A percentile compares a stretch with the other conserved stretches of the same genome.
These are phyloP conservation scores for Russula lepida DNA, from an alignment of 768 basidiomycete species.

Conservation along the genomic window DNA sequence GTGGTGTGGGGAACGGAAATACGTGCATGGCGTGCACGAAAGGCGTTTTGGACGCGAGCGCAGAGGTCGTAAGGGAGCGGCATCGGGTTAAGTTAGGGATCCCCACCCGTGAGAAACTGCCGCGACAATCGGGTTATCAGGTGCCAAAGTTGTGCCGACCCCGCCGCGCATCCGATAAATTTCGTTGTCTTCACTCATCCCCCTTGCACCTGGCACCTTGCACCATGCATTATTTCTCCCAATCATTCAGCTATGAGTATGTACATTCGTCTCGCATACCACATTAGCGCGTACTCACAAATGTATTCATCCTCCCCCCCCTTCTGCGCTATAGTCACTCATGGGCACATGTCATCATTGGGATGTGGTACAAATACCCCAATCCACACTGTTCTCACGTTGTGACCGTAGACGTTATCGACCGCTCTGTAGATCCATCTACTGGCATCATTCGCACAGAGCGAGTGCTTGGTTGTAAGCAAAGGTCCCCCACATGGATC, in stretches of 20 bases:
- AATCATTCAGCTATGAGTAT: slow-evolving; percentile 77
- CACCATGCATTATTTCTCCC: slow-evolving; percentile 79
- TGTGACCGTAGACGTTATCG: slow-evolving; percentile 77
- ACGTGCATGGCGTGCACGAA: slow-evolving; percentile 72
- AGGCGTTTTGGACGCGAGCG: slow-evolving; percentile 86
- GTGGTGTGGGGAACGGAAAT: slow-evolving; percentile 76
- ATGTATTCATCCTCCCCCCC: background rate
- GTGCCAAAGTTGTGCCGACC: background rate
- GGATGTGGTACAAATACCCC: slow-evolving; percentile 95
- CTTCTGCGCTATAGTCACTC: slow-evolving; percentile 49
- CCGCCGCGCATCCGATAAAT: background rate
- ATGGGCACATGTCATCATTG: slow-evolving; percentile 85
- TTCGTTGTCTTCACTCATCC: background rate
- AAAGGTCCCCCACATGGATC: slow-evolving; percentile 87
- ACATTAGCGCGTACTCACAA: slow-evolving; percentile 9
- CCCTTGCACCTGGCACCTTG: too few relatives aligned
- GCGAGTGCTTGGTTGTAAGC: slow-evolving; percentile 83
- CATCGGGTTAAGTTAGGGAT: slow-evolving; percentile 24
- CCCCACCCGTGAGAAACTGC: background rate
- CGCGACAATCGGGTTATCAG: background rate
- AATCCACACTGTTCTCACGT: slow-evolving; percentile 89
- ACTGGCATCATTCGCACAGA: slow-evolving; percentile 91
- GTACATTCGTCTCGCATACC: slow-evolving; percentile 26
- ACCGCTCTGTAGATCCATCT: slow-evolving; percentile 71
- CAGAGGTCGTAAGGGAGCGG: slow-evolving; percentile 80